Percentiles rank a stretch among this genome's conserved stretches.
phyloP scores from a whole-genome alignment of 305 asterid genomes.

The Fraxinus dipetala region DNA sequence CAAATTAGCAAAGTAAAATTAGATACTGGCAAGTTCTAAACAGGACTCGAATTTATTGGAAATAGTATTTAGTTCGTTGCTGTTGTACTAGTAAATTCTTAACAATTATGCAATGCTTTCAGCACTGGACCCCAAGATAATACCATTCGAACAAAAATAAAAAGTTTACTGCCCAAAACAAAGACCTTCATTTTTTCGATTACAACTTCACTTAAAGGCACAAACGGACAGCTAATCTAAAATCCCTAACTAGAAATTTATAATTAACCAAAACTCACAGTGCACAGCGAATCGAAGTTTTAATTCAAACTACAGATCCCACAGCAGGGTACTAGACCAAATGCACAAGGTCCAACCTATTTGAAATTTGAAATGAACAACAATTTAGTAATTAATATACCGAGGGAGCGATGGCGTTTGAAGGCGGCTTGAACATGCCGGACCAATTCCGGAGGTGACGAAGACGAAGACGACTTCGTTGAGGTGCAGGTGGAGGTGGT shows the following conservation, averaged over 20 bases:
- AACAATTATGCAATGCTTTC: background rate
- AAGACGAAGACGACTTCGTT: constrained; percentile 54
- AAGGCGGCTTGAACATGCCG: constrained; percentile 67
- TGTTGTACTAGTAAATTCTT: background rate
- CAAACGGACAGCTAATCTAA: background rate
- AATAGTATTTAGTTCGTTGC: background rate
- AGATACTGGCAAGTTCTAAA: background rate
- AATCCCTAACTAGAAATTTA: background rate
- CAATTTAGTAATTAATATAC: constrained; percentile 26
- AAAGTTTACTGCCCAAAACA: background rate
- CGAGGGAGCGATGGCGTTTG: constrained; percentile 77
- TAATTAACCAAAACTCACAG: background rate
- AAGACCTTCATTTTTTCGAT: background rate
- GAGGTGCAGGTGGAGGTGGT: constrained; percentile 45
- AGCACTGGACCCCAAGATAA: background rate
- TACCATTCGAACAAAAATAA: background rate
- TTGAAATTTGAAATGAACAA: background rate
- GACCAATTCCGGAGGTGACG: constrained; percentile 72
- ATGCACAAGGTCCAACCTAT: constrained; percentile 10
- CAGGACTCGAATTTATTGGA: background rate
- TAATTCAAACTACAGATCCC: background rate
- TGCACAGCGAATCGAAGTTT: background rate
- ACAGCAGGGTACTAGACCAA: background rate
- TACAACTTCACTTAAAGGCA: background rate
- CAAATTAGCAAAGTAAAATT: background rate